Evolutionary conservation across 2,329 filamentous ascomycete genomes (phyloP).

Genomic region (Fonsecaea pedrosoi): DNA sequence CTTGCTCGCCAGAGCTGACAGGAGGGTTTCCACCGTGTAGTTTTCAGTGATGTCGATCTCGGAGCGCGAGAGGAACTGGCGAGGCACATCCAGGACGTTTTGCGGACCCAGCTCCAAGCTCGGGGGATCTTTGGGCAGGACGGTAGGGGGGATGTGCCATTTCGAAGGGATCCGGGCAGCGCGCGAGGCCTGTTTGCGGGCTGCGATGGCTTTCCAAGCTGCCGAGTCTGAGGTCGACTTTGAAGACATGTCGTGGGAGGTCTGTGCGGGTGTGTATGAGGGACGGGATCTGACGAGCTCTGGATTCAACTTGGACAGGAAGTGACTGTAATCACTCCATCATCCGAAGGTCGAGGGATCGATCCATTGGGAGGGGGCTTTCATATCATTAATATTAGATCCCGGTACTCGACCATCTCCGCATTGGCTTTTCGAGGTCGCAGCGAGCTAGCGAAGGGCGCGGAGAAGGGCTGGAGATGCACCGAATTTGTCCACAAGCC

Average conservation of each 20-base stretch:
- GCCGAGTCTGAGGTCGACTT: conserved; percentile 16
- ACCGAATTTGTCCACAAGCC: background rate
- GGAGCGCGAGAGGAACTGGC: conserved; percentile 58
- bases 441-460: background rate
- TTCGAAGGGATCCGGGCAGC: conserved; percentile 48
- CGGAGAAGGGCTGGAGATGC: background rate
- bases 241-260: background rate
- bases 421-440: background rate
- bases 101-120: conserved; percentile 30
- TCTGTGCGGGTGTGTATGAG: background rate
- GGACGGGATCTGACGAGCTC: background rate
- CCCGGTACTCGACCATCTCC: background rate
- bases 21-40: conserved; percentile 53
- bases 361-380: background rate
- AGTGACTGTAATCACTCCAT: background rate
- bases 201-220: conserved; percentile 43
- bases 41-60: conserved; percentile 64
- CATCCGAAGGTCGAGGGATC: background rate
- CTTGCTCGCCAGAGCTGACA: conserved; percentile 46
- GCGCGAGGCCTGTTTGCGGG: conserved; percentile 49
- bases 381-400: background rate
- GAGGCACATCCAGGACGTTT: conserved; percentile 58
- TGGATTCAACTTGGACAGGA: background rate
- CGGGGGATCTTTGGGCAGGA: conserved; percentile 38
- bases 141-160: conserved; percentile 47